Base-by-base conservation (phyloP, 2,329 filamentous ascomycete genomes). In the Colletotrichum filicis region DNA sequence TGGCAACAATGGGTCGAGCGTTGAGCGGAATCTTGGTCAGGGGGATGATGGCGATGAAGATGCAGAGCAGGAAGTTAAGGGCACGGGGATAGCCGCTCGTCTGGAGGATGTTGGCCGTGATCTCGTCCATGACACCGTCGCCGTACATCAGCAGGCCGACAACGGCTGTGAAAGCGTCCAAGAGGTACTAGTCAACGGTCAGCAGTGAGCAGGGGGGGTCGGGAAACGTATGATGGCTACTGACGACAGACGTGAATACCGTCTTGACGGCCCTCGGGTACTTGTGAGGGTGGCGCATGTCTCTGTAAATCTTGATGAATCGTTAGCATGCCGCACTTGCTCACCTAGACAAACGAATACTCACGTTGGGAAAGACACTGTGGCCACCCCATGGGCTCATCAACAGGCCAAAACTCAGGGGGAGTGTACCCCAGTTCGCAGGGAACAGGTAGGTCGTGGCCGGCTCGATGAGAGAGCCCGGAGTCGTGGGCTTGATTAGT, bases 111-210 rank as follows among this genome's bases (percentile, higher is more conserved):
- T 98, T 98, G 78, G 93, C 93, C 0, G 97, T 98, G 80, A 98
- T 92, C 81, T 97, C 95, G 75, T 98, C 95, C 69, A 89, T 89
- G 66, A 98, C 94, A n/a, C 86, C 88, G 76, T 97, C 94, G 74
- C 96, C 96, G 81, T 98, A 99, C 96, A 99, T 98, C 75, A 98
- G 88, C 71, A 97, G 89, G 52, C 97, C 96, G 12, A 94, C 90
- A 57, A 97, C 89, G 30, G 95, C 95, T 80, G 97, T 95, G 58
- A 91, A 89, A 30, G 92, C 88, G 81, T 98, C 96, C 14, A 98
- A 88, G 24, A 94, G 79, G 80, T 94, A 96, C 91, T 93, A 68
- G 42, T 49, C 19, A 7, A 5, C 8, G 59, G 78, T 68, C 30
- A 64, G 61, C n/a, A 37, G 52, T 19, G 49, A 24, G 24, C n/a